Evolutionary conservation across 2,329 filamentous ascomycete species (phyloP).

Genomic region (Ascocoryne sarcoides): DNA sequence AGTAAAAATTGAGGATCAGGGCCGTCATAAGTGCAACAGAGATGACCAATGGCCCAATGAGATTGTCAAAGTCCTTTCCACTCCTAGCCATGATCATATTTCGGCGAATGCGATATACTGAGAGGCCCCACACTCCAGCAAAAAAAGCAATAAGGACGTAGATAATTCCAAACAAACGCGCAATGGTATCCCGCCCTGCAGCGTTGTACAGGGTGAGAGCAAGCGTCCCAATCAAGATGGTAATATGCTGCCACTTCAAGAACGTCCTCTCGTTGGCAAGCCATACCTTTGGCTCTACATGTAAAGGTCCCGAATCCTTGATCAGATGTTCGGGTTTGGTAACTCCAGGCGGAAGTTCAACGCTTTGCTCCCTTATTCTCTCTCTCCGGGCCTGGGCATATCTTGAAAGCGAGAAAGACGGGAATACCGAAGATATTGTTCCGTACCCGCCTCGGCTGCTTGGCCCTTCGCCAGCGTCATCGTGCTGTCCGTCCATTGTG

Average conservation of each 20-base stretch:
- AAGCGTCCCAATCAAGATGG: constrained; percentile 74
- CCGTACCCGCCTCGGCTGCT: constrained; percentile 37
- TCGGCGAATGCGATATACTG: constrained; percentile 66
- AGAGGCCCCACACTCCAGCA: constrained; percentile 79
- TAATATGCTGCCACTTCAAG: constrained; percentile 97
- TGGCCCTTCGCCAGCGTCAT: constrained; percentile 31
- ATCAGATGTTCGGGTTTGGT: constrained; percentile 77
- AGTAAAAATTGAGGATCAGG: constrained; percentile 77
- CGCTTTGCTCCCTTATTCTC: constrained; percentile 31
- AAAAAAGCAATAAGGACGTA: constrained; percentile 80
- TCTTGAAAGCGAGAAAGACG: constrained; percentile 72
- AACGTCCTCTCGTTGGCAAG: constrained; percentile 97
- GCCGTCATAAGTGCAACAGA: constrained; percentile 71
- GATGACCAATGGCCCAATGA: constrained; percentile 75
- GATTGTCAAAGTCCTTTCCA: constrained; percentile 86
- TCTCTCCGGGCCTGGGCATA: constrained; percentile 53
- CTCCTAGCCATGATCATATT: constrained; percentile 77
- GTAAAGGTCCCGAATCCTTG: constrained; percentile 86
- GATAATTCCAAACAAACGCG: constrained; percentile 67
- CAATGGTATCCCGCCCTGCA: constrained; percentile 60
- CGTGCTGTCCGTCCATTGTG: constrained; percentile 10
- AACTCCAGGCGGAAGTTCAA: constrained; percentile 75
- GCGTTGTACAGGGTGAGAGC: constrained; percentile 84
- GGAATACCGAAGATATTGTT: constrained; percentile 64
- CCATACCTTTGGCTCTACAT: constrained; percentile 97